Evolutionary conservation across 2,329 filamentous ascomycete genomes (phyloP), one percentile per base, ranked within the genome.

Genomic region (Fusarium acutatum): DNA sequence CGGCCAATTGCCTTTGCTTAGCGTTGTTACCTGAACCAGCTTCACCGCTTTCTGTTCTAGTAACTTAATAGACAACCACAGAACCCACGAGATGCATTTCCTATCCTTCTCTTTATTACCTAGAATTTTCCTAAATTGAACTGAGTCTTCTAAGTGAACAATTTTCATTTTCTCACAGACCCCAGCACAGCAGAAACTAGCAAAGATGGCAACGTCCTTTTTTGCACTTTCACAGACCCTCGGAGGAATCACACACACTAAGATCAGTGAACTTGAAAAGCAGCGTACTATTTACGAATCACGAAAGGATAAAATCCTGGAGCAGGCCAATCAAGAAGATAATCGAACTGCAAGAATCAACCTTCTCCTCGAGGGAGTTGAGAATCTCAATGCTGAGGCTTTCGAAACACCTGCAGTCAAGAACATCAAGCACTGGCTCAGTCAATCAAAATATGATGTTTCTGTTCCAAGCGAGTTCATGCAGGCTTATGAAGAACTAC

Each of bases 381-480:
- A 40, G 28, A 57, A 10, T 3, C 49, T 61, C 10, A 43, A 61
- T 3, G 2, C 37, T 6, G 58, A 61, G 11, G 58, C 58, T 17
- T 61, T 35, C 30, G 12, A 43, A 20, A 61, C 30, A 30, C 49
- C 58, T 32, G 28, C 37, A 10, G 49, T 61, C 26, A 61, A 57
- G 20, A 61, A 61, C 7, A 61, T 61, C 37, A 61, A 61, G 9
- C 37, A 61, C 35, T 61, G 58, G 58, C 24, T 61, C n/a, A 43
- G 35, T 17, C 58, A 61, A 7, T 61, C 35, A 4, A 61, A 57
- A 28, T 61, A 61, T 3, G 58, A 61, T 43, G 58, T 61, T 5
- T 61, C 58, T 35, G 49, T 61, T 18, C 58, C 58, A 2, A 30
- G 6, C 8, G 37, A 57, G 5, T 61, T 57, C 9, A 43, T 57